Evolutionary conservation across 139 green algal genomes (phyloP).

Genomic region (Chlorella sp.): DNA sequence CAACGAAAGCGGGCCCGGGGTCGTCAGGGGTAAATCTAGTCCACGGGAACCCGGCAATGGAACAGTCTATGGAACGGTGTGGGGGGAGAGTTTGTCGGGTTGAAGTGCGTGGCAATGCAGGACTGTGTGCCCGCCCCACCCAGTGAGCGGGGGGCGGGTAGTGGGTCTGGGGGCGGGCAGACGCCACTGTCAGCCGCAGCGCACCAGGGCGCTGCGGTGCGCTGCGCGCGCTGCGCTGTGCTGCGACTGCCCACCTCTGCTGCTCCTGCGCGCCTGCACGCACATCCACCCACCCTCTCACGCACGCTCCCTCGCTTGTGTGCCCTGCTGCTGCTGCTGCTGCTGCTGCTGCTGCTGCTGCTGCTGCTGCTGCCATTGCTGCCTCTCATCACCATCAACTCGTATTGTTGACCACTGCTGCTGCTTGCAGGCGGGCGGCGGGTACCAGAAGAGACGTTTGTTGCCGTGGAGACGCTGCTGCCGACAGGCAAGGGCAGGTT

Average conservation of each 20-base stretch:
- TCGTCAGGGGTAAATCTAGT: no score
- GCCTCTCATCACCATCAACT: not conserved
- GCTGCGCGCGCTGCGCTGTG: not conserved
- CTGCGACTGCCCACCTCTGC: not conserved
- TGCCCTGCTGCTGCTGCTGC: not conserved
- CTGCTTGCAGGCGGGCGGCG: constrained; percentile 42
- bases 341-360: not conserved
- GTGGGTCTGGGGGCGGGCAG: no score
- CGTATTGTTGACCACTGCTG: not conserved
- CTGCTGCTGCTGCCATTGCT: not conserved
- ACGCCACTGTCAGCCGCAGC: no score
- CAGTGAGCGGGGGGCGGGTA: no score
- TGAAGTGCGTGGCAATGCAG: no score
- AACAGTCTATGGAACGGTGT: no score
- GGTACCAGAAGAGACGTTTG: constrained; percentile 69
- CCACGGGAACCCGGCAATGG: no score
- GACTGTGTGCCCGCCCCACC: no score
- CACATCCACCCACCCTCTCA: not conserved
- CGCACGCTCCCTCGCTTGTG: not conserved
- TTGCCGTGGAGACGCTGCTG: constrained; percentile 86
- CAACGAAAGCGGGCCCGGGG: no score
- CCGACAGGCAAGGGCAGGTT: constrained; percentile 69
- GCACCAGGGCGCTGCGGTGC: no score
- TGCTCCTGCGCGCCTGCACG: not conserved
- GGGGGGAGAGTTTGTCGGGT: no score